Evolutionary conservation across 495 filamentous ascomycete species (phyloP), one percentile per base, ranked within the genome.

Genomic region (Friedmanniomyces simplex): DNA sequence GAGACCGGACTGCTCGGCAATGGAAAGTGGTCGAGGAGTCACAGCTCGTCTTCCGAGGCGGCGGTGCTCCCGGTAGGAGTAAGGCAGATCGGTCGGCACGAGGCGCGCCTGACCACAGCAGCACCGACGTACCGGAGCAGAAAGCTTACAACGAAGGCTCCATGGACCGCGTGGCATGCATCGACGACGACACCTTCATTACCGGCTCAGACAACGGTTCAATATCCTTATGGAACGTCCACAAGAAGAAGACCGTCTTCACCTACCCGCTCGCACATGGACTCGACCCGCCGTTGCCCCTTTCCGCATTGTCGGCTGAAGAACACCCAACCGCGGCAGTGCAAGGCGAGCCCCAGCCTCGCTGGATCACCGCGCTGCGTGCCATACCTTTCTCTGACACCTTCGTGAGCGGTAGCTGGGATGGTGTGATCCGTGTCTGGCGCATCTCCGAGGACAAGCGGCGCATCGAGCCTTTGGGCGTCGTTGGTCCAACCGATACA

Each of bases 1-100:
- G 91, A 50, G 93, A 98, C 67, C 84, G 91, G 22, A 95, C 93
- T 0, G 91, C 90, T n/a, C 77, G 93, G 28, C 71, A 96, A 59
- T 98, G 93, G 93, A 98, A 97, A 69, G 90, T 97, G 1, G 83
- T 89, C 25, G 93, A 98, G 55, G 93, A 98, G 67, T 86, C 84
- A 0, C 94, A 97, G 67, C 78, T 97, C 4, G 91, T 97, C 1
- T 98, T 97, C 72, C 85, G 91, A 39, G 91, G 90, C 43, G 89
- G 88, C 39, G 84, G 78, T 21, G 75, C 84, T 4, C 58, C 64
- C 22, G 50, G 63, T 28, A 54, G 21, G 20, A 54, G 69, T 67
- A 73, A 48, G 69, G 34, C 58, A 56, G 32, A 58, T 66, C 7
- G 51, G 52, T 50, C 43, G 37, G 28, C 25, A 30, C 37, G 13